Evolutionary conservation across 2,329 filamentous ascomycete species (phyloP), one percentile per base, ranked within the genome.

Genomic region (Acephala macrosclerotiorum): DNA sequence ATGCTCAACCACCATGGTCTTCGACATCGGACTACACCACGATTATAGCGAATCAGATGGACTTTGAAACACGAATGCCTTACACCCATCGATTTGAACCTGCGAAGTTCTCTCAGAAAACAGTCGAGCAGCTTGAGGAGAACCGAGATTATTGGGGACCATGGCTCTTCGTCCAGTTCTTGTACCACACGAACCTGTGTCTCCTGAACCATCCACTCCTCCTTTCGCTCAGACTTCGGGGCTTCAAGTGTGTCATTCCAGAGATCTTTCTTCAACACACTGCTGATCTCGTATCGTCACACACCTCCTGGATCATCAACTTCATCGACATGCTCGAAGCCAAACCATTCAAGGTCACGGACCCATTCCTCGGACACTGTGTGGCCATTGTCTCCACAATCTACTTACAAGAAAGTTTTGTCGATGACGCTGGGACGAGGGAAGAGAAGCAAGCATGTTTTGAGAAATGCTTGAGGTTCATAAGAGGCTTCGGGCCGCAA

Each of bases 191-290:
- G 0, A 84, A 84, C 47, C 77, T 84, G 0, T 85, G 83, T 65
- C 78, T 85, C 0, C 75, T 86, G 9, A 86, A 86, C 60, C 84
- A 86, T 65, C 84, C 84, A 0, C 79, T 86, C n/a, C 73, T 86
- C 1, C 72, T 86, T 3, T 85, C 83, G 0, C 75, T 85, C 42
- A 78, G 82, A n/a, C 76, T 86, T 3, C 79, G 82, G n/a, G 84
- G 81, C 38, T 84, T 85, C 68, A 80, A 82, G 40, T 80, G 80
- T 42, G 82, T 80, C 2, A 84, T 85, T 47, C 84, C 84, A 0
- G 83, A 86, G 59, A 82, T 84, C 1, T 86, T 86, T 22, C 78
- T 86, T 1, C 83, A 85, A 57, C 82, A 85, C 67, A 85, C 82
- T 0, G 82, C 82, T 14, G 83, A 85, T 61, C 75, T 83, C 29